These are phyloP conservation scores for Oxytropis ochrocephala DNA, from an alignment of 306 rosid genomes.

Conservation along the genomic window DNA sequence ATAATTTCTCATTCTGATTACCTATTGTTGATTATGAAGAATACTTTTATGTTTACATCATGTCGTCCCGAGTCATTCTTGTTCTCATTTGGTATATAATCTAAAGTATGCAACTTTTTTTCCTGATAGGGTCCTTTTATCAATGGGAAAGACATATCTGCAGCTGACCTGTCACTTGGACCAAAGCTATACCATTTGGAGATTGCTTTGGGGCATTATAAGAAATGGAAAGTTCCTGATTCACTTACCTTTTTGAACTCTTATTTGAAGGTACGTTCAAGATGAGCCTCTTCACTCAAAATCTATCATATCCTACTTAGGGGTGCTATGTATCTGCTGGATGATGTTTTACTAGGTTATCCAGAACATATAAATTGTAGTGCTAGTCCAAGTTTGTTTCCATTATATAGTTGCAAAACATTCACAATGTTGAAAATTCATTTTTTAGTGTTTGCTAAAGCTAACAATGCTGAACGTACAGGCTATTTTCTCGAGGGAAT, in stretches of 20 bases:
- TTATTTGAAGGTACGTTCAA: slow-evolving; percentile 57
- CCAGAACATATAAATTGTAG: no score
- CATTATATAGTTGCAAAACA: no score
- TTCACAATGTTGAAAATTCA: no score
- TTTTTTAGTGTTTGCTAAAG: background rate
- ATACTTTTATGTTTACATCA: background rate
- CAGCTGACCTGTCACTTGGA: slow-evolving; percentile 75
- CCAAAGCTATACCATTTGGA: slow-evolving; percentile 91
- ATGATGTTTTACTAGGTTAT: no score
- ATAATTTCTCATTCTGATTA: background rate
- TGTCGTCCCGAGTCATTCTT: background rate
- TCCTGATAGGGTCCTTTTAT: slow-evolving; percentile 75
- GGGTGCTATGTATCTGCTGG: no score
- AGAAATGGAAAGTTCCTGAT: slow-evolving; percentile 80
- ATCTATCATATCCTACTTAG: background rate
- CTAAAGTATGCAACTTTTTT: background rate
- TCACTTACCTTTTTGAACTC: slow-evolving; percentile 56
- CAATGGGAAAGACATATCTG: slow-evolving; percentile 73
- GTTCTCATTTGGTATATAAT: background rate
- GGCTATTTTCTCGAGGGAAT: slow-evolving; percentile 71
- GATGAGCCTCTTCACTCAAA: slow-evolving; percentile 10
- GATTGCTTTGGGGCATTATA: slow-evolving; percentile 77
- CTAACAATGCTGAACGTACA: slow-evolving; percentile 34
- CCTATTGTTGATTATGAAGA: background rate
- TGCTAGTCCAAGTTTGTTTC: no score